Evolutionary conservation across 345 rosid genomes (phyloP).

Genomic region (Eucalyptus pauciflora): DNA sequence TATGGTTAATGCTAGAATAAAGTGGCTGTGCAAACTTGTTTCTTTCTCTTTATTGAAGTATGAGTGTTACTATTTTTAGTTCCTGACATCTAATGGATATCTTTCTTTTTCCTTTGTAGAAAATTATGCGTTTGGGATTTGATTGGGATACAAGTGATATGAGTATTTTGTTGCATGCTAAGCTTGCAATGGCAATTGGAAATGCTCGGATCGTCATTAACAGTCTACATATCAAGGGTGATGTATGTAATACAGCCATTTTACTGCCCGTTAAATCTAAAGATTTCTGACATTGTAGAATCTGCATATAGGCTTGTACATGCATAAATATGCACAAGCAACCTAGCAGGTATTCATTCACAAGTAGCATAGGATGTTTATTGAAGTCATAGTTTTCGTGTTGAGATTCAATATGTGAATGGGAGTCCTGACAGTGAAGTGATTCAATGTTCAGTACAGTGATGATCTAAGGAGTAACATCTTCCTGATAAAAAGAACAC

Average conservation of each 20-base stretch:
- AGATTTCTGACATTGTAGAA: neutral
- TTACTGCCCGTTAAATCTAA: neutral
- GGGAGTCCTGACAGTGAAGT: neutral
- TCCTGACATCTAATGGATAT: neutral
- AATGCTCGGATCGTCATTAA: constrained; percentile 84
- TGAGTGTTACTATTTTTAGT: neutral
- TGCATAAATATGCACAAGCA: neutral
- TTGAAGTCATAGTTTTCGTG: neutral
- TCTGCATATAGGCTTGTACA: neutral
- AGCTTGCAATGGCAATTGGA: constrained; percentile 83
- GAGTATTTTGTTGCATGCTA: constrained; percentile 78
- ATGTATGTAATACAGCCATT: constrained; percentile 35
- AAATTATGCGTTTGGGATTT: constrained; percentile 63
- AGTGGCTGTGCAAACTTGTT: neutral
- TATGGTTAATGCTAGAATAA: neutral
- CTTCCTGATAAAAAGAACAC: neutral
- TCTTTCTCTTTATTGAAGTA: neutral
- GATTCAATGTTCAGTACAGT: neutral
- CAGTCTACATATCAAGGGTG: constrained; percentile 92
- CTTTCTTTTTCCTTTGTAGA: constrained; percentile 27
- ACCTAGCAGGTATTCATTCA: neutral
- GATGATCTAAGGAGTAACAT: neutral
- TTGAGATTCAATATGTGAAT: neutral
- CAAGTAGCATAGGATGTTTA: neutral
- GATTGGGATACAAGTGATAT: constrained; percentile 82